Base-by-base conservation (phyloP, 495 filamentous ascomycete genomes). In the Neurospora sp. region DNA sequence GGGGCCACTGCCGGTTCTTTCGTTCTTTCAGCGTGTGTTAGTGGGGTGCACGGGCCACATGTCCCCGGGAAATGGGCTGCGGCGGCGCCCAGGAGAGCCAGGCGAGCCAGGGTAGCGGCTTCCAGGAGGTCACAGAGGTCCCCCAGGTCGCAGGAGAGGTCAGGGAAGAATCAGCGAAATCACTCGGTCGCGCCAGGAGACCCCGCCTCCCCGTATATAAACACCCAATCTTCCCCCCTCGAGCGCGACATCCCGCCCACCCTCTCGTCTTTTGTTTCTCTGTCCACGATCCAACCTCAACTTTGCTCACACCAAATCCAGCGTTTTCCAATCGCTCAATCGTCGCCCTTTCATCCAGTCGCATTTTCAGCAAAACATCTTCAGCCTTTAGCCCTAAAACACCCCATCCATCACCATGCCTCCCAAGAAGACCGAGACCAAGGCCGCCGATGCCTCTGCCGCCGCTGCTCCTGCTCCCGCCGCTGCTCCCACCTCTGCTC, bases 401-500 rank as follows among this genome's bases (percentile, higher is more conserved):
- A 77, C 73, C 41, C 70, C 69, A 77, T 54, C 79, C 76, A 75
- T 82, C 85, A 82, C 77, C 80, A 90, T 90, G 89, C 83, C 88
- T 88, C 88, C 89, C 81, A 90, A 90, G 87, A 90, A 90, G 84
- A 81, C 87, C 75, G 82, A 84, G 62, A 71, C 80, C 74, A 69
- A 66, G 54, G 54, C 54, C 27, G 54, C 54, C 54, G 54, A 66
- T 66, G 54, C 54, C 54, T 31, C 54, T 37, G 54, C 27, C 54
- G 54, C 54, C 54, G 27, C 54, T 35, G 12, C 54, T 66, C 12
- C 27, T 66, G 54, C 54, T 66, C 54, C 54, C 31, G 14, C 27
- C 54, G 27, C 54, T 2, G 54, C 54, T 66, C 27, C 54, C 54
- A 18, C 12, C 14, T 31, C 54, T 66, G 54, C 54, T 76, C 69